phyloP scores from a whole-genome alignment of 306 rosid genomes.

The Vigna unguiculata region DNA sequence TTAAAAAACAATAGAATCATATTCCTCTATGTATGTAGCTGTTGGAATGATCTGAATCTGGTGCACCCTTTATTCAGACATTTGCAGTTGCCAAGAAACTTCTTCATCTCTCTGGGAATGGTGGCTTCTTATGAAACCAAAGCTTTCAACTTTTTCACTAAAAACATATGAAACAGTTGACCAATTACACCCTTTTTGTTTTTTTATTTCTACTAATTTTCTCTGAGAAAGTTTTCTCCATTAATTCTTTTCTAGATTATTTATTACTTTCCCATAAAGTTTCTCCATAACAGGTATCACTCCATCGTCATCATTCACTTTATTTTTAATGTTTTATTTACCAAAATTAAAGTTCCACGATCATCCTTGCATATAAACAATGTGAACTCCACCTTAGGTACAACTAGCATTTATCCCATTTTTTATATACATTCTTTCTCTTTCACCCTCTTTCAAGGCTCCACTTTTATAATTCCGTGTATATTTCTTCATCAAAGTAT shows the following conservation, averaged over 20 bases:
- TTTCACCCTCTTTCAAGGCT: conserved; percentile 35
- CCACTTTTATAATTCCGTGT: conserved; percentile 29
- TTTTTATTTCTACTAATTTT: neutral
- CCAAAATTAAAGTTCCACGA: neutral
- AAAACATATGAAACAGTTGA: conserved; percentile 39
- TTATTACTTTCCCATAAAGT: neutral
- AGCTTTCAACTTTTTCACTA: conserved; percentile 28
- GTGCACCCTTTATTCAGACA: neutral
- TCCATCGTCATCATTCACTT: neutral
- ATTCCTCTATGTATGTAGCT: no score
- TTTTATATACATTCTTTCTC: conserved; percentile 17
- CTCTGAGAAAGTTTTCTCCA: neutral
- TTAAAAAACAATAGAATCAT: no score
- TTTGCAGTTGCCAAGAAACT: conserved; percentile 10
- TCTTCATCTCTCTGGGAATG: neutral
- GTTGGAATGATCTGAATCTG: neutral
- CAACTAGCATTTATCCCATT: conserved; percentile 16
- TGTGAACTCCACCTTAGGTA: conserved; percentile 18
- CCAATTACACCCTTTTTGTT: conserved; percentile 29
- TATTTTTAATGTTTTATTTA: neutral
- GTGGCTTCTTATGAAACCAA: conserved; percentile 10
- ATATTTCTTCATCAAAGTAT: conserved; percentile 26
- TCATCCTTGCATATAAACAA: neutral
- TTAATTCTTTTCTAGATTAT: neutral
- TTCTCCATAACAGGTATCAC: neutral